Base-by-base conservation (phyloP, 805 yeast species). In the Isabelozyma gotoi region DNA sequence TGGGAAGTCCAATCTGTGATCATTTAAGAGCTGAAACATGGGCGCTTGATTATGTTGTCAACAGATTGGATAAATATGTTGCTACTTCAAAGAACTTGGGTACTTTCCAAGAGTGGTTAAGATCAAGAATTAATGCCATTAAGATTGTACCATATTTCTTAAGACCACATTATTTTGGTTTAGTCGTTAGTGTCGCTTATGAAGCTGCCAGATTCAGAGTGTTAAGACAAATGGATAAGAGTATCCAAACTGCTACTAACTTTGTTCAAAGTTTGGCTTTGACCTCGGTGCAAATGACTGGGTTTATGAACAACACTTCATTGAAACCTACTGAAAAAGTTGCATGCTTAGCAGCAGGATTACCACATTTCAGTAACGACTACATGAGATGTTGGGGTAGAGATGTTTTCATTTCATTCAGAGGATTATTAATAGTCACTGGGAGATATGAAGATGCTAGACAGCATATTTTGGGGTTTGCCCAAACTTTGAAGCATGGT, bases 331-430 rank as follows among this genome's bases (percentile, higher is more conserved):
- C 67, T 33, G 67, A 73, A 8, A 67, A 73, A 35, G 77, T 82
- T 12, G 86, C 96, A 2, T 80, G 88, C 34, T 73, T 92, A 79
- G 96, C 98, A 12, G 99, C 99, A 1, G 99, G 98, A 1, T 74
- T 92, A 47, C 99, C 99, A 2, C 97, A 90, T 65, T 92, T 92
- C 67, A 84, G 94, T 59, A 78, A 77, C 45, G 89, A 85, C 50
- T 91, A 86, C 63, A 90, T 92, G 96, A 77, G 99, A 63, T 89
- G 97, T 61, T 92, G 99, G 99, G 99, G 99, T 17, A 78, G 99
- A 59, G 99, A 92, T 65, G 96, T 90, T 0, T 94, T 94, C 60
- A 85, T 92, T 37, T 78, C 97, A 0, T 74, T 86, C 35, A 73
- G 96, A 47, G 99, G 99, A 0, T 71, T 92, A 39, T 66, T 90